A percentile compares a stretch with the other conserved stretches of the same genome.
Conservation (phyloP, 2,329 filamentous ascomycete genomes). For the Colletotrichum nymphaeae region DNA sequence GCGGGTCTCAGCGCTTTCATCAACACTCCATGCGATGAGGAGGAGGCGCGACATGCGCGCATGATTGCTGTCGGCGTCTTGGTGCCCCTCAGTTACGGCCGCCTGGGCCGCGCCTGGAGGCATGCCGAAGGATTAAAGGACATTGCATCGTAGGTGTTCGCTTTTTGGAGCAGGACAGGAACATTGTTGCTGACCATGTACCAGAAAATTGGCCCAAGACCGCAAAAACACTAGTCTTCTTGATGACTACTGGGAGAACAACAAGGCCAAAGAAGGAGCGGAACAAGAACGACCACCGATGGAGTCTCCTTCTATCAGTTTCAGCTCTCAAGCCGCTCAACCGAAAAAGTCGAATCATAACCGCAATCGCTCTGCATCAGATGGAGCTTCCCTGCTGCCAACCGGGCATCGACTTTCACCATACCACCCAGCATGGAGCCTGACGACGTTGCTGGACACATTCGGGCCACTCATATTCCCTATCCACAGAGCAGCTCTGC, state of each 20-base stretch:
- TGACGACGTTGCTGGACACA: constrained; percentile 79
- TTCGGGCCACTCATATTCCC: constrained; percentile 95
- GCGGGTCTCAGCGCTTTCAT: constrained; percentile 93
- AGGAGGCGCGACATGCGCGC: constrained; percentile 83
- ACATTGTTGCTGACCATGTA: constrained; percentile 38
- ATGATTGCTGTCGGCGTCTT: constrained; percentile 94
- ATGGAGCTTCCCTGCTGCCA: constrained; percentile 68
- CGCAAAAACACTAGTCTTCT: constrained; percentile 71
- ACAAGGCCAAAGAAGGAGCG: constrained; percentile 57
- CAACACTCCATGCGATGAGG: constrained; percentile 82
- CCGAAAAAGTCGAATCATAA: constrained; percentile 54
- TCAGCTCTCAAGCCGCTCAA: constrained; percentile 48
- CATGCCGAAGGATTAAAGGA: constrained; percentile 82
- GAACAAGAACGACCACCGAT: constrained; percentile 55
- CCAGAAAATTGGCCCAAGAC: constrained; percentile 72
- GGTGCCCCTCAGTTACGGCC: constrained; percentile 86
- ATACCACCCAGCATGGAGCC: constrained; percentile 88
- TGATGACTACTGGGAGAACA: constrained; percentile 83
- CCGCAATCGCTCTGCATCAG: constrained; percentile 70
- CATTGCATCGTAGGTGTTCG: constrained; percentile 72
- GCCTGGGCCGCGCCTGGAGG: constrained; percentile 88
- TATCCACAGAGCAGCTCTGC: constrained; percentile 85
- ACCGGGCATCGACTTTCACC: constrained; percentile 76
- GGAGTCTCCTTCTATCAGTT: constrained; percentile 62
- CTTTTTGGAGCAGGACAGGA: constrained; percentile 35